A percentile compares a stretch with the other conserved stretches of the same genome.
These are phyloP conservation scores for Trichocomaceae sp. DNA, from an alignment of 2,329 filamentous ascomycete species.

Conservation along the genomic window DNA sequence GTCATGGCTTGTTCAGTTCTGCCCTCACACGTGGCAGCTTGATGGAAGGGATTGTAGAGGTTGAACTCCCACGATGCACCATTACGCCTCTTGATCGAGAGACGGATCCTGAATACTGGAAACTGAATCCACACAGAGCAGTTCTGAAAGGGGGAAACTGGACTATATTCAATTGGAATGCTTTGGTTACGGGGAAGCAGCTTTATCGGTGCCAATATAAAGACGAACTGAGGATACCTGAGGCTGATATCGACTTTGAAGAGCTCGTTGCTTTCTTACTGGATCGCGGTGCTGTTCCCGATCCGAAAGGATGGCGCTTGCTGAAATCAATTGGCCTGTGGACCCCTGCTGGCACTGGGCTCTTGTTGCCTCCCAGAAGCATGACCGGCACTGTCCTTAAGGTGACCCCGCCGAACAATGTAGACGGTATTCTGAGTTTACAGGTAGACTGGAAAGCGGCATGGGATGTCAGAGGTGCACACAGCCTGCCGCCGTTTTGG, in stretches of 20 bases:
- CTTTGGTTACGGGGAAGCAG: conserved; percentile 55
- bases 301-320: conserved; percentile 53
- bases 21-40: conserved; percentile 58
- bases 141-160: conserved; percentile 55
- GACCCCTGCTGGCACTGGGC: conserved; percentile 53
- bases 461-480: conserved; percentile 49
- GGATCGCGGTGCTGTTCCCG: conserved; percentile 57
- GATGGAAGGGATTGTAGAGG: conserved; percentile 60
- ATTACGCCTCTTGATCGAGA: conserved; percentile 56
- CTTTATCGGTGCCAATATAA: conserved; percentile 59
- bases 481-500: conserved; percentile 56
- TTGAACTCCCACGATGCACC: conserved; percentile 59
- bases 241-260: conserved; percentile 50
- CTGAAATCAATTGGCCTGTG: conserved; percentile 53
- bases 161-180: conserved; percentile 61
- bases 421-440: conserved; percentile 55
- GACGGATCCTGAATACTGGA: conserved; percentile 54
- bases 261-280: conserved; percentile 57
- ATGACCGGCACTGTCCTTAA: conserved; percentile 44
- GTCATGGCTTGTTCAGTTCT: conserved; percentile 46
- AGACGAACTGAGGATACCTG: conserved; percentile 42
- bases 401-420: conserved; percentile 52
- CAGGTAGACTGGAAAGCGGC: conserved; percentile 50
- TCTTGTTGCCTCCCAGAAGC: conserved; percentile 50
- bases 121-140: conserved; percentile 46